phyloP scores from a whole-genome alignment of 371 early-diverging fungal genomes.

The Dichotomocladium elegans region DNA sequence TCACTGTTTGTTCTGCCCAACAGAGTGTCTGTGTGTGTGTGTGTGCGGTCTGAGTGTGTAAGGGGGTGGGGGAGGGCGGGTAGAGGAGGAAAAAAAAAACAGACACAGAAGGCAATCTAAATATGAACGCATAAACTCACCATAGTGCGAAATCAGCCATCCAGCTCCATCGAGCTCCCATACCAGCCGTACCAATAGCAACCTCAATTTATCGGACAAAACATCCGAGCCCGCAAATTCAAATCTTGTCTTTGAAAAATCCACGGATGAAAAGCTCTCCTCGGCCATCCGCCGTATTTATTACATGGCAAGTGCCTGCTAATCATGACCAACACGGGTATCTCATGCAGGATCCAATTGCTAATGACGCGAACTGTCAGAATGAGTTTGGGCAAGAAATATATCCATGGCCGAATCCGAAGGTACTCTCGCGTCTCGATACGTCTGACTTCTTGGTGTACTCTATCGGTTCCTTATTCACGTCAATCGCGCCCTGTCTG shows the following conservation, averaged over 20 bases:
- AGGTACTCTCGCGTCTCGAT: slow-evolving; percentile 36
- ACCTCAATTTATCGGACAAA: background rate
- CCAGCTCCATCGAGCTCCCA: slow-evolving; percentile 26
- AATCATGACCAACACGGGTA: background rate
- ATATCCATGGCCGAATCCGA: slow-evolving; percentile 53
- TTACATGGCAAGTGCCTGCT: slow-evolving; percentile 34
- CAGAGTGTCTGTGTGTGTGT: too few species aligned
- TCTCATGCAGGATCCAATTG: too few species aligned
- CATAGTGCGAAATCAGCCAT: slow-evolving; percentile 58
- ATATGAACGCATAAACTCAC: too few species aligned
- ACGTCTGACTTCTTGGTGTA: slow-evolving; percentile 46
- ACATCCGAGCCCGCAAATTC: slow-evolving; percentile 1
- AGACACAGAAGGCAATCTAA: too few species aligned
- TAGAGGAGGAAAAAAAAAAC: too few species aligned
- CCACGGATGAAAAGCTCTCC: slow-evolving; percentile 21
- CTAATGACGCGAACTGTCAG: slow-evolving; percentile 16
- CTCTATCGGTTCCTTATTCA: slow-evolving; percentile 62
- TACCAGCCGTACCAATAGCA: slow-evolving; percentile 11
- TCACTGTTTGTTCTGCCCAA: slow-evolving; percentile 45
- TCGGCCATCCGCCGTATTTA: slow-evolving; percentile 54
- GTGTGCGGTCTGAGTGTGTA: too few species aligned
- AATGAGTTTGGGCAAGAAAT: slow-evolving; percentile 60
- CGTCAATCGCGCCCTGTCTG: slow-evolving; percentile 59
- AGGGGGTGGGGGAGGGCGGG: too few species aligned
- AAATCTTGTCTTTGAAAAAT: slow-evolving; percentile 46